These are phyloP conservation scores for Galeopsis tetrahit DNA, from an alignment of 257 asterid species.

Conservation along the genomic window DNA sequence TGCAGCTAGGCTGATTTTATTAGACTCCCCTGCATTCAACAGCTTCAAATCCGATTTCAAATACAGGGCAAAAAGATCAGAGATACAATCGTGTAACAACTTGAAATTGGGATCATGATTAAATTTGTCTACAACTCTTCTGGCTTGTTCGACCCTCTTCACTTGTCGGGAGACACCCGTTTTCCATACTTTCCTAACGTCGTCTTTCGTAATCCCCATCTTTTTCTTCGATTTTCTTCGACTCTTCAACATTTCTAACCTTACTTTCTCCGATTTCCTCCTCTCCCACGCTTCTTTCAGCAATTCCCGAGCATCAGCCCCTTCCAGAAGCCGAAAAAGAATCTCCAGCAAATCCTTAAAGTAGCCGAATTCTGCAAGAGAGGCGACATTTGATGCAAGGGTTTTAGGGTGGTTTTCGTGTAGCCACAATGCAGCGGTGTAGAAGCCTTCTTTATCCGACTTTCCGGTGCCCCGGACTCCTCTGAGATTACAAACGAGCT, in stretches of 20 bases:
- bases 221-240: background rate
- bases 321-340: slow-evolving; percentile 47
- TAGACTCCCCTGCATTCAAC: background rate
- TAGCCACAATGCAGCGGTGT: slow-evolving; percentile 49
- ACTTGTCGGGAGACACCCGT: background rate
- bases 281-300: slow-evolving; percentile 11
- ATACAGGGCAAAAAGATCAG: background rate
- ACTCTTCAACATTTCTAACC: background rate
- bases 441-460: slow-evolving; percentile 39
- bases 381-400: slow-evolving; percentile 37
- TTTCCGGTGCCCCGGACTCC: slow-evolving; percentile 58
- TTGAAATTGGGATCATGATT: background rate
- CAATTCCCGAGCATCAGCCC: slow-evolving; percentile 33
- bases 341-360: slow-evolving; percentile 59
- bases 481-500: slow-evolving; percentile 47
- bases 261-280: background rate
- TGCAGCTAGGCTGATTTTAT: background rate
- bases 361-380: slow-evolving; percentile 49
- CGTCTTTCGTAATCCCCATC: too few relatives aligned
- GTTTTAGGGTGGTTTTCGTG: slow-evolving; percentile 53
- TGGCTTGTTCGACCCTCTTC: background rate
- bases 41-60: background rate
- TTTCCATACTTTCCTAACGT: background rate
- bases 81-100: background rate
- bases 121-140: background rate